These are phyloP conservation scores for Neofusicoccum cordaticola DNA, from an alignment of 2,329 filamentous ascomycete genomes.

Conservation along the genomic window DNA sequence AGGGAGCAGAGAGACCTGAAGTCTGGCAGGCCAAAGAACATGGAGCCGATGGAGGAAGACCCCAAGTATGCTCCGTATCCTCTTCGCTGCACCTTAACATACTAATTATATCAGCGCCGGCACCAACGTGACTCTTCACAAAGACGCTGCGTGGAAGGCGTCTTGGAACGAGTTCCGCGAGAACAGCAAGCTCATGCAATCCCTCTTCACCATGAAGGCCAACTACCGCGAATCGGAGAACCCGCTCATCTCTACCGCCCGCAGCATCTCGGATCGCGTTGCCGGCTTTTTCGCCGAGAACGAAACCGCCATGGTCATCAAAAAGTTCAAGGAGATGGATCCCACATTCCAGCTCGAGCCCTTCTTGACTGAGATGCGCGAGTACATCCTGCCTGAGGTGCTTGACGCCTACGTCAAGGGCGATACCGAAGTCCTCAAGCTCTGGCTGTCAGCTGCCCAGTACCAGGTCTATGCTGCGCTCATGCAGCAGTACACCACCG, in stretches of 20 bases:
- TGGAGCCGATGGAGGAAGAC: constrained; percentile 30
- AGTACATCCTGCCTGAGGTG: constrained; percentile 96
- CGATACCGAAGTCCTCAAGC: constrained; percentile 82
- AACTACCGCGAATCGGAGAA: constrained; percentile 97
- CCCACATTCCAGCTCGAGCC: constrained; percentile 92
- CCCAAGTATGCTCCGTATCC: constrained; percentile 59
- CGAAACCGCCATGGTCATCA: constrained; percentile 95
- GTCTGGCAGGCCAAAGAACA: constrained; percentile 28
- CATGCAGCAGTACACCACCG: constrained; percentile 91
- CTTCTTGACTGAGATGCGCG: constrained; percentile 90
- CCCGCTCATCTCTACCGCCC: constrained; percentile 85
- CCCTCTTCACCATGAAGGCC: constrained; percentile 79
- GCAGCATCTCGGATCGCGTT: constrained; percentile 89
- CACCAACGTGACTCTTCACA: constrained; percentile 91
- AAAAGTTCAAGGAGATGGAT: constrained; percentile 95
- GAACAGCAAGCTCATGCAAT: constrained; percentile 81
- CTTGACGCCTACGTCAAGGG: constrained; percentile 98
- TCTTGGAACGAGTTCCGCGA: constrained; percentile 97
- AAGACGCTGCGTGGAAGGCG: constrained; percentile 96
- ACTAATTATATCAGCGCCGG: constrained; percentile 66
- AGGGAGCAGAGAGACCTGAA: constrained; percentile 70
- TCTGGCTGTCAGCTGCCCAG: constrained; percentile 95
- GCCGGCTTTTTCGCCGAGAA: constrained; percentile 98
- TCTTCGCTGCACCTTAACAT: not conserved
- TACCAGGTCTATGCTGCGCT: constrained; percentile 96